These are phyloP conservation scores for Biscogniauxia sp. DNA, from an alignment of 2,329 filamentous ascomycete species.

Conservation along the genomic window DNA sequence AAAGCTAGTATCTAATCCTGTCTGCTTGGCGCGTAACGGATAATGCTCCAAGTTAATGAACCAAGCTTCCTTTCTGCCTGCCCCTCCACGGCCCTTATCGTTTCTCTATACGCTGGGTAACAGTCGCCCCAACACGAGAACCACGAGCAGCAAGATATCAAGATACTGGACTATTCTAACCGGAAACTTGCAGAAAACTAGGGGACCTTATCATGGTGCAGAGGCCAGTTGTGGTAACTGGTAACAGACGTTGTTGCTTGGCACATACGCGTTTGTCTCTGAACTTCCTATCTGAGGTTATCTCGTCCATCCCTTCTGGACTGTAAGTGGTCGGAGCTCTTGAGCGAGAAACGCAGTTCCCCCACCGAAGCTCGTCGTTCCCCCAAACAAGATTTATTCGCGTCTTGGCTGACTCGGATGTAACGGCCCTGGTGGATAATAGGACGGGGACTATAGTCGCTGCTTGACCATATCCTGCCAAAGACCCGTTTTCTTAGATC, in stretches of 20 bases:
- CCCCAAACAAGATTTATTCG: not conserved
- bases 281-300: constrained; percentile 3
- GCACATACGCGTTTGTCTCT: not conserved
- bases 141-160: not conserved
- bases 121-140: not conserved
- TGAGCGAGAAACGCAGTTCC: not conserved
- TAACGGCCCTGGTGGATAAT: not conserved
- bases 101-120: not conserved
- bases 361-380: not conserved
- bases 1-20: not conserved
- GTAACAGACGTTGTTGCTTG: not conserved
- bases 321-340: not conserved
- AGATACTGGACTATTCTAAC: not conserved
- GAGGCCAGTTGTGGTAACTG: not conserved
- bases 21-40: not conserved
- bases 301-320: not conserved
- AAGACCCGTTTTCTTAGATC: not conserved
- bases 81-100: not conserved
- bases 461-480: not conserved
- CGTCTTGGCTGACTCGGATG: not conserved
- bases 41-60: not conserved
- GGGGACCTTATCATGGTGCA: not conserved
- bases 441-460: not conserved
- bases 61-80: not conserved
- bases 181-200: not conserved